Conservation (phyloP, 805 yeast species). For the Candida chilensis region DNA sequence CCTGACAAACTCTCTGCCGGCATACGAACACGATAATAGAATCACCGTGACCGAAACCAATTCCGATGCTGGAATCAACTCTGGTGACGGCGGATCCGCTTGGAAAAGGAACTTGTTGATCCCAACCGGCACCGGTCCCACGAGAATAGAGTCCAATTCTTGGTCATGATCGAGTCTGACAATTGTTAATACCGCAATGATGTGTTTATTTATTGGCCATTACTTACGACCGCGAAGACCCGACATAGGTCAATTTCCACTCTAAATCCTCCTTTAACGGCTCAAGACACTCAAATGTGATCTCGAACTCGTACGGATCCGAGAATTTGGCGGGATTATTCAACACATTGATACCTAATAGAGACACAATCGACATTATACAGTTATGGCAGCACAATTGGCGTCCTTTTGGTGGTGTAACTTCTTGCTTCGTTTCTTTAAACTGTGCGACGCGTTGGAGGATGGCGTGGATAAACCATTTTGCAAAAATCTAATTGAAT, state of each 20-base stretch:
- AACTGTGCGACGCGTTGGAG: too few relatives aligned
- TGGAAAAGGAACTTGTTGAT: slow-evolving; percentile 85
- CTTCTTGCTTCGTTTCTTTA: too few relatives aligned
- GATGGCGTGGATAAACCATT: too few relatives aligned
- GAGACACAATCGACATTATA: slow-evolving; percentile 84
- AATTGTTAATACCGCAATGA: too few relatives aligned
- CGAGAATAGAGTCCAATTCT: slow-evolving; percentile 90
- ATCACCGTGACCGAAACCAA: slow-evolving; percentile 93
- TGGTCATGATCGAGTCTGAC: slow-evolving; percentile 78
- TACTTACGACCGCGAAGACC: slow-evolving; percentile 72
- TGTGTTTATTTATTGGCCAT: too few relatives aligned
- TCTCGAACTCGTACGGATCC: slow-evolving; percentile 93
- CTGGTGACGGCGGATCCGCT: slow-evolving; percentile 97
- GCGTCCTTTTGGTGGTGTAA: too few relatives aligned
- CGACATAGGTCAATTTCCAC: slow-evolving; percentile 96
- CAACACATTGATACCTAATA: slow-evolving; percentile 83
- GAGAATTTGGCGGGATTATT: slow-evolving; percentile 93
- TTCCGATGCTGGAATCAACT: slow-evolving; percentile 91
- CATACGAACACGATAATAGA: slow-evolving; percentile 84
- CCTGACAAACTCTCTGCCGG: slow-evolving; percentile 89
- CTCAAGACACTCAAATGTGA: slow-evolving; percentile 94
- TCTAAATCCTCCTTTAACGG: slow-evolving; percentile 87
- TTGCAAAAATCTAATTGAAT: too few relatives aligned
- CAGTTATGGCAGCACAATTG: too few relatives aligned
- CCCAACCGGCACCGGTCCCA: slow-evolving; percentile 98